Conservation (phyloP, 2,329 filamentous ascomycete genomes). For the Fusarium tricinctum region DNA sequence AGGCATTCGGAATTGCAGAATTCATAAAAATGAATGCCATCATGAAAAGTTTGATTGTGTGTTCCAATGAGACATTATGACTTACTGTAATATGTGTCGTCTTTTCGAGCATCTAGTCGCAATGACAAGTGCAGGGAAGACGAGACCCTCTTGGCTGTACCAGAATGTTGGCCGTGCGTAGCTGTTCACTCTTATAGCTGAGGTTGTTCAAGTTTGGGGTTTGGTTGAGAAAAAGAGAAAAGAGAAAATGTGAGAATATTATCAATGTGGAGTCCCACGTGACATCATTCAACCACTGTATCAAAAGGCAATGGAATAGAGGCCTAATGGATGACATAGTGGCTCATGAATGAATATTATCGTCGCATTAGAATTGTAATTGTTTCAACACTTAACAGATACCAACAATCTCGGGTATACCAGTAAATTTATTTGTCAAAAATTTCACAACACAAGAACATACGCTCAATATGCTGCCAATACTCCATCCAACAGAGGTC, state of each 20-base stretch:
- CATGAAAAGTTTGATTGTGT: constrained; percentile 43
- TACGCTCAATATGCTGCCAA: constrained; percentile 34
- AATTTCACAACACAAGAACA: constrained; percentile 38
- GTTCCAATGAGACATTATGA: constrained; percentile 3
- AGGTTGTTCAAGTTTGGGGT: constrained; percentile 1
- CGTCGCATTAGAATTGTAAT: no score
- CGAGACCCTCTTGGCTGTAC: background rate
- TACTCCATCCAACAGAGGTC: constrained; percentile 33
- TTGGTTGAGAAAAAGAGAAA: background rate
- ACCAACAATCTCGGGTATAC: constrained; percentile 44
- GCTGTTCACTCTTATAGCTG: background rate
- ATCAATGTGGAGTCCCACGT: constrained; percentile 34
- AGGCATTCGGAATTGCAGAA: constrained; percentile 65
- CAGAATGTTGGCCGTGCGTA: background rate
- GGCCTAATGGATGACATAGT: no score
- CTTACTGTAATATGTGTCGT: constrained; percentile 33
- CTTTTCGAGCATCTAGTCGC: constrained; percentile 4
- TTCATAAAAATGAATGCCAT: constrained; percentile 60
- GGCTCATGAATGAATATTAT: no score
- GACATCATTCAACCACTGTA: constrained; percentile 3
- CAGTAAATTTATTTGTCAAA: constrained; percentile 35
- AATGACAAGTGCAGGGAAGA: constrained; percentile 1
- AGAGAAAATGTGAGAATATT: constrained; percentile 25
- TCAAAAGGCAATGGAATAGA: no score
- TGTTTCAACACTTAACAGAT: background rate